Evolutionary conservation across 257 asterid species (phyloP), one percentile per base, ranked within the genome.

Genomic region (Fraxinus anomala): DNA sequence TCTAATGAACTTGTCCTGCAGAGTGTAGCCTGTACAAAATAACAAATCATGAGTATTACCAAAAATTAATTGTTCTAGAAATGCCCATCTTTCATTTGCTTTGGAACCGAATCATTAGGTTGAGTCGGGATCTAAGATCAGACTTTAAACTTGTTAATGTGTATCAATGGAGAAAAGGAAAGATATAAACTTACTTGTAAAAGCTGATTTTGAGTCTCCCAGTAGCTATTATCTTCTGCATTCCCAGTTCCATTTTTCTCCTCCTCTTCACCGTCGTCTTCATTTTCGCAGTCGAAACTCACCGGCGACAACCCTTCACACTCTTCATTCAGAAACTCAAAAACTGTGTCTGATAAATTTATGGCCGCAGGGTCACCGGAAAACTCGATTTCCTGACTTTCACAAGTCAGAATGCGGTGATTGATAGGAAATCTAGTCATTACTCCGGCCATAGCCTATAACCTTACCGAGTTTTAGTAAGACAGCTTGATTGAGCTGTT

Each of bases 1-100:
- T 94, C 99, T 39, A 88, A 34, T 1, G 94, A 79, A 77, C 89
- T 94, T 42, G 97, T 91, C 81, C 98, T 84, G 80, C 88, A 93
- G 19, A 94, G 37, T 24, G 89, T 87, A 1, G 81, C 81, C 98
- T 94, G 91, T 83, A 85, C 69, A 37, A 42, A 0, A 5, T 34
- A 37, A 31, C 34, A 44, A 40, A 19, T 16, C 37, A 69, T 68
- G 36, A 49, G 63, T 17, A 36, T 26, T 31, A 4, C 1, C 7
- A 51, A 34, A 34, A 4, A 12, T 1, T 0, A 21, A 72, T 56
- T 11, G 13, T 12, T 8, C 14, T 16, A 13, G 51, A 44, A 44
- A 44, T 13, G 3, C 17, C 49, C 17, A 42, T 42, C 49, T 10
- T 42, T 11, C 16, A 11, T 12, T 42, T 42, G 13, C 16, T 42